Percentiles rank a stretch among this genome's conserved stretches.
phyloP scores from a whole-genome alignment of 768 basidiomycete genomes.

The Suillus decipiens region DNA sequence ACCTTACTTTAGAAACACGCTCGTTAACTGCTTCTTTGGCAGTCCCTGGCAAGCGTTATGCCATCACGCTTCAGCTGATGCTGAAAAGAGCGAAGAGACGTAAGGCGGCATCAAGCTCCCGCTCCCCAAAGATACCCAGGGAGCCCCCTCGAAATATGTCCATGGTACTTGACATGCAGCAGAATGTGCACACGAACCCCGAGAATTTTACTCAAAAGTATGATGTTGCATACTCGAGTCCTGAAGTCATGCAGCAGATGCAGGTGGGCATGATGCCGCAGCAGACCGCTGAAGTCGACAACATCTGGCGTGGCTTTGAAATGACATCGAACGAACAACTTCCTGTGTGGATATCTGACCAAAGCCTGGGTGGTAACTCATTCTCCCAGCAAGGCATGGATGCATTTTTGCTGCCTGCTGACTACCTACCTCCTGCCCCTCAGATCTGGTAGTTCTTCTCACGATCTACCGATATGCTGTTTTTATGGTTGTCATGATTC shows the following conservation, averaged over 20 bases:
- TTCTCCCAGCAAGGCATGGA: constrained; percentile 85
- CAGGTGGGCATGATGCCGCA: constrained; percentile 31
- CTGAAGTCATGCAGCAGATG: constrained; percentile 34
- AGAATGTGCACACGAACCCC: constrained; percentile 36
- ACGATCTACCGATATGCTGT: neutral
- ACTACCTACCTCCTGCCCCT: constrained; percentile 69
- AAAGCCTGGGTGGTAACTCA: constrained; percentile 72
- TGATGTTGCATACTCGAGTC: constrained; percentile 41
- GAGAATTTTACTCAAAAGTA: constrained; percentile 63
- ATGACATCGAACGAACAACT: constrained; percentile 71
- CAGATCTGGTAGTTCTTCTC: constrained; percentile 66
- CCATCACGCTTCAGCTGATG: constrained; percentile 87
- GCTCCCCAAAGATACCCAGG: constrained; percentile 61
- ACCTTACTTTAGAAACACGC: constrained; percentile 6
- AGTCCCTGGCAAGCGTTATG: constrained; percentile 95
- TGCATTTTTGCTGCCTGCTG: constrained; percentile 76
- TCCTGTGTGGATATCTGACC: constrained; percentile 86
- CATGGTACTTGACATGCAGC: constrained; percentile 47
- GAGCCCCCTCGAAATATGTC: constrained; percentile 52
- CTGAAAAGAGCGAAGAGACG: constrained; percentile 74
- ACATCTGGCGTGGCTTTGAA: constrained; percentile 78
- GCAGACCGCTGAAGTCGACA: constrained; percentile 47
- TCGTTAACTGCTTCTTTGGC: constrained; percentile 12
- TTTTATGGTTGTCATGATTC: constrained; percentile 14
- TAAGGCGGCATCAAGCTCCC: constrained; percentile 52